A percentile compares a stretch with the other conserved stretches of the same genome.
Evolutionary conservation across 2,329 filamentous ascomycete genomes (phyloP).

Genomic region (Diaporthe sp.): DNA sequence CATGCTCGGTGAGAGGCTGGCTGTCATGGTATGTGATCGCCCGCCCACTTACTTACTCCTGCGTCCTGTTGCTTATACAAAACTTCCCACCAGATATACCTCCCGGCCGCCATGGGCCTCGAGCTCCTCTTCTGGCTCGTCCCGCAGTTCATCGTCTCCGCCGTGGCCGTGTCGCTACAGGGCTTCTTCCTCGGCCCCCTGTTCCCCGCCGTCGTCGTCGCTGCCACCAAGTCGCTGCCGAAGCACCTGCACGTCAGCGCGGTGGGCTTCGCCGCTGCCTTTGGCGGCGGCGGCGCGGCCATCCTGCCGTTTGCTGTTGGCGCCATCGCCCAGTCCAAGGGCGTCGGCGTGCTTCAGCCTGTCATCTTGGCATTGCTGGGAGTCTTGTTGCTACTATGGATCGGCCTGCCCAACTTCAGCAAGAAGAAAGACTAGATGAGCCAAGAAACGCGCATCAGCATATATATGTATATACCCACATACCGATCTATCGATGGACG

Average conservation of each 20-base stretch:
- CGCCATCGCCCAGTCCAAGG: conserved; percentile 71
- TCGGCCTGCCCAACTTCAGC: conserved; percentile 57
- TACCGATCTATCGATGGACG: not conserved
- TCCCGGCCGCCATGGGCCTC: conserved; percentile 73
- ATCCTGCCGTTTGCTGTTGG: conserved; percentile 77
- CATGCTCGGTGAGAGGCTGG: conserved; percentile 76
- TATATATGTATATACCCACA: not conserved
- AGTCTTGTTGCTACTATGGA: conserved; percentile 61
- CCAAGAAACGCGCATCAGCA: too few species aligned
- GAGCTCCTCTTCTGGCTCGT: conserved; percentile 87
- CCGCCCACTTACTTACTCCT: conserved; percentile 42
- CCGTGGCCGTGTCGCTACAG: conserved; percentile 78
- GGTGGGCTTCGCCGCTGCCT: conserved; percentile 83
- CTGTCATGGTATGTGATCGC: conserved; percentile 56
- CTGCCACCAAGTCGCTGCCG: conserved; percentile 78
- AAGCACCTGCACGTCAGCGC: conserved; percentile 80
- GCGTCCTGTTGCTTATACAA: too few species aligned
- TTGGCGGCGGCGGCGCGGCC: conserved; percentile 81
- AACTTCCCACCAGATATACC: conserved; percentile 70
- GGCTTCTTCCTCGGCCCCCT: conserved; percentile 86
- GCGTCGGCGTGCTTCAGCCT: conserved; percentile 70
- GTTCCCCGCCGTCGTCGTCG: conserved; percentile 80
- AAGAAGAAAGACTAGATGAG: conserved; percentile 55
- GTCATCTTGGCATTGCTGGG: conserved; percentile 66
- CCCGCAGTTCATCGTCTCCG: conserved; percentile 81